Conservation (phyloP, 2,329 filamentous ascomycete genomes). For the Falciphora oryzae region DNA sequence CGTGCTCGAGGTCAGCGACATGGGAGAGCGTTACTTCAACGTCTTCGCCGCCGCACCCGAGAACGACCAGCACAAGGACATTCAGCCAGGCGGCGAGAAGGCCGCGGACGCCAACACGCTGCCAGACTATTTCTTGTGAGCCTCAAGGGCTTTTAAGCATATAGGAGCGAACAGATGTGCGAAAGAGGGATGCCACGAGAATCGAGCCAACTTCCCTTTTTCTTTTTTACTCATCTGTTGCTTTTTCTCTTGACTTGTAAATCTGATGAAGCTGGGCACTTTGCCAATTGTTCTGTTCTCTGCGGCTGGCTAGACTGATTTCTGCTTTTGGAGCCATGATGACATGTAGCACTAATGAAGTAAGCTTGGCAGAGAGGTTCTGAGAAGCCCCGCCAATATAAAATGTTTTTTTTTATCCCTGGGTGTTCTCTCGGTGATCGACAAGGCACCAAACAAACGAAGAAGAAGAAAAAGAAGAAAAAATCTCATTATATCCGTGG, state of each 20-base stretch:
- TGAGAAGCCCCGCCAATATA: neutral
- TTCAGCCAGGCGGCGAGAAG: conserved; percentile 70
- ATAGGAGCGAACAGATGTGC: neutral
- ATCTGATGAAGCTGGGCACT: neutral
- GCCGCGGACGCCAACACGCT: conserved; percentile 55
- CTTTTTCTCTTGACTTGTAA: neutral
- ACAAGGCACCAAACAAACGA: neutral
- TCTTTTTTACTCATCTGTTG: neutral
- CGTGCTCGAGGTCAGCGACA: conserved; percentile 91
- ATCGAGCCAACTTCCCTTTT: neutral
- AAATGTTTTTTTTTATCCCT: neutral
- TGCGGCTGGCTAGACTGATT: neutral
- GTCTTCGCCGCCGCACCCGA: conserved; percentile 96
- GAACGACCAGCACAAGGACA: conserved; percentile 85
- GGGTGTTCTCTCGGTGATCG: neutral
- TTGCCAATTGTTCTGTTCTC: neutral
- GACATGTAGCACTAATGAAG: neutral
- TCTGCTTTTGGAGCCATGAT: neutral
- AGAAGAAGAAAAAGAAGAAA: neutral
- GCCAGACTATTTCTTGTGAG: conserved; percentile 65
- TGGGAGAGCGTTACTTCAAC: conserved; percentile 92
- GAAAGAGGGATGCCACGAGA: neutral
- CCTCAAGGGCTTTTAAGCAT: neutral
- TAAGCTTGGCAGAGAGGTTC: neutral
- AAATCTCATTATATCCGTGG: neutral